These are phyloP conservation scores for Globisporangium apiculatum DNA, from an alignment of 352 stramenopile genomes.

Conservation along the genomic window DNA sequence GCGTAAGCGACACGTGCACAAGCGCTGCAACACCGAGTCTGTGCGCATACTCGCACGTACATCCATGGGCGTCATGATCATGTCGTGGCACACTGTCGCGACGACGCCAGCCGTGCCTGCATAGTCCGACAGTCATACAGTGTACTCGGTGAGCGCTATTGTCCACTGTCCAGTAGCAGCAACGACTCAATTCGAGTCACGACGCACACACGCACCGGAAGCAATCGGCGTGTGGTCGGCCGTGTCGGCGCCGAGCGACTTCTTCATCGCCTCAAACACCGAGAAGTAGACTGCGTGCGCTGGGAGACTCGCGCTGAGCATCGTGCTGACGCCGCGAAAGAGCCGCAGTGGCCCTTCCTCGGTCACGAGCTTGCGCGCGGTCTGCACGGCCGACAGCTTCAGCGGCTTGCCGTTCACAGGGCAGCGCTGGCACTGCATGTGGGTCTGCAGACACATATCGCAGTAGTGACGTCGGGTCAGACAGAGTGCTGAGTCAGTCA, in stretches of 20 bases:
- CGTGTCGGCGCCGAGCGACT: conserved; percentile 63
- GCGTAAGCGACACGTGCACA: conserved; percentile 1
- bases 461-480: neutral
- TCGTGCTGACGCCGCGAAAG: conserved; percentile 96
- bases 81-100: conserved; percentile 95
- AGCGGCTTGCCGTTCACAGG: conserved; percentile 54
- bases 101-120: conserved; percentile 87
- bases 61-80: conserved; percentile 98
- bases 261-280: conserved; percentile 89
- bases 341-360: conserved; percentile 80
- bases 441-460: conserved; percentile 72
- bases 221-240: conserved; percentile 62
- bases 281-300: conserved; percentile 94
- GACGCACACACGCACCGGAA: conserved; percentile 22
- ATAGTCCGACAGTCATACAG: neutral
- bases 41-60: conserved; percentile 23
- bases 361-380: conserved; percentile 45
- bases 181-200: no score
- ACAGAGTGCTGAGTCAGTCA: no score
- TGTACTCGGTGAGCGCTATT: no score
- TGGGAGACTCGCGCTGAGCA: conserved; percentile 96
- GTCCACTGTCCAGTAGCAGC: no score
- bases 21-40: neutral
- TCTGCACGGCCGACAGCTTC: conserved; percentile 54
- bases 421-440: conserved; percentile 92